Conservation (phyloP, 805 yeast species). For the Lachancea waltii region DNA sequence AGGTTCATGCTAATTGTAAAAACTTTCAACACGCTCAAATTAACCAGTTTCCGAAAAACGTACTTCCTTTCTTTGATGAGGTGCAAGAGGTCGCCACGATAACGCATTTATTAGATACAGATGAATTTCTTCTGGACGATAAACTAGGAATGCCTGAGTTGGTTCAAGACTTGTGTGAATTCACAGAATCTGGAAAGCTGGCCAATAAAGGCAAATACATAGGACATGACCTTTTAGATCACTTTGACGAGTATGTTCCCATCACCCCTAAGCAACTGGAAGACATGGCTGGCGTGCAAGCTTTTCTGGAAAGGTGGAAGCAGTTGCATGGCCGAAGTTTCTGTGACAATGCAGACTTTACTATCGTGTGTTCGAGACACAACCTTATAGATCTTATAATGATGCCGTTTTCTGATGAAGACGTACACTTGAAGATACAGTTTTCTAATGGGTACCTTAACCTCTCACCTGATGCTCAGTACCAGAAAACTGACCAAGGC, state of each 20-base stretch:
- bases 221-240: constrained; percentile 21
- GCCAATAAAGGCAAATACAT: constrained; percentile 14
- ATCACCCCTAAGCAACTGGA: constrained; percentile 19
- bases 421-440: constrained; percentile 14
- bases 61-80: constrained; percentile 14
- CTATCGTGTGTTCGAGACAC: constrained; percentile 28
- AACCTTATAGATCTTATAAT: constrained; percentile 25
- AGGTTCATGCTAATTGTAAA: constrained; percentile 3
- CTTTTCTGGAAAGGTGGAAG: constrained; percentile 15
- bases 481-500: constrained; percentile 9
- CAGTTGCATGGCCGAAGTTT: neutral
- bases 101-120: constrained; percentile 10
- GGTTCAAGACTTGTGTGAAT: constrained; percentile 10
- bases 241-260: constrained; percentile 17
- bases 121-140: constrained; percentile 1
- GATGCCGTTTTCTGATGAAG: constrained; percentile 19
- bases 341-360: constrained; percentile 11
- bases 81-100: constrained; percentile 18
- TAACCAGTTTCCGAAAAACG: constrained; percentile 7
- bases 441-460: constrained; percentile 16
- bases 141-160: constrained; percentile 11
- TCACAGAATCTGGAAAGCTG: constrained; percentile 7
- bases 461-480: constrained; percentile 17
- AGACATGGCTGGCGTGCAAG: constrained; percentile 18
- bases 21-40: constrained; percentile 9